Percentiles rank a stretch among this genome's conserved stretches.
These are phyloP conservation scores for Rhodotorula sp. DNA, from an alignment of 1,284 basidiomycete genomes.

Conservation along the genomic window DNA sequence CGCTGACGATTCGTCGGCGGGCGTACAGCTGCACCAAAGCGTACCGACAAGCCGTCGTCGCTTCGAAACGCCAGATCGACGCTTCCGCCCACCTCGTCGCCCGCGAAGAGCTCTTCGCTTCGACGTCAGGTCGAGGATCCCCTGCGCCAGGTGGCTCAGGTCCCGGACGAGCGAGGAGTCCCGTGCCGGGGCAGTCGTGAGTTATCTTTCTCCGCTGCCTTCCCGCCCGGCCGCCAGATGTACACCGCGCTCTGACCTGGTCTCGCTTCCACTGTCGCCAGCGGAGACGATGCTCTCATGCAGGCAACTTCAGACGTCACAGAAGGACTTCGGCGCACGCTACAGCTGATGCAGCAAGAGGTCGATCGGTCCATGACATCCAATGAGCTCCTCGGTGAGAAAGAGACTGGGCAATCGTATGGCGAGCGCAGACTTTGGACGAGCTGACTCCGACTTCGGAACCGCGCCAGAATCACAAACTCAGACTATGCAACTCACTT, in stretches of 20 bases:
- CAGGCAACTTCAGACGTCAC: conserved; percentile 83
- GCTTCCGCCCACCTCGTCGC: conserved; percentile 16
- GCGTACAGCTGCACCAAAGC: conserved; percentile 22
- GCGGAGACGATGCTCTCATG: conserved; percentile 79
- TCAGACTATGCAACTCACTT: conserved; percentile 67
- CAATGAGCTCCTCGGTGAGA: conserved; percentile 74
- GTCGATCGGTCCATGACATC: conserved; percentile 82
- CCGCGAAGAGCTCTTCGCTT: conserved; percentile 20
- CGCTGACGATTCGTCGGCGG: too few relatives aligned
- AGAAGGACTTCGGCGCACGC: conserved; percentile 75
- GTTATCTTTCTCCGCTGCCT: not conserved
- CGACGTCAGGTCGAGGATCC: not conserved
- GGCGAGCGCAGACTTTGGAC: not conserved
- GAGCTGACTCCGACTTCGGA: not conserved
- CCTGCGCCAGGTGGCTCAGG: not conserved
- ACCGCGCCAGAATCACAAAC: conserved; percentile 69
- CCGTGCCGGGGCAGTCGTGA: conserved; percentile 6
- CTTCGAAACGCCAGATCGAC: conserved; percentile 33
- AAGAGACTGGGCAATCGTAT: not conserved
- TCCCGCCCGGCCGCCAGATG: not conserved
- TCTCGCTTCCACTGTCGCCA: not conserved
- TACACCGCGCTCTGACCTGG: not conserved
- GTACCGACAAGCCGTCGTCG: conserved; percentile 35
- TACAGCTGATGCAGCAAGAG: conserved; percentile 81
- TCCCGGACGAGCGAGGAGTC: not conserved